Conservation (phyloP, 441 rosid genomes). For the Melianthus villosus region DNA sequence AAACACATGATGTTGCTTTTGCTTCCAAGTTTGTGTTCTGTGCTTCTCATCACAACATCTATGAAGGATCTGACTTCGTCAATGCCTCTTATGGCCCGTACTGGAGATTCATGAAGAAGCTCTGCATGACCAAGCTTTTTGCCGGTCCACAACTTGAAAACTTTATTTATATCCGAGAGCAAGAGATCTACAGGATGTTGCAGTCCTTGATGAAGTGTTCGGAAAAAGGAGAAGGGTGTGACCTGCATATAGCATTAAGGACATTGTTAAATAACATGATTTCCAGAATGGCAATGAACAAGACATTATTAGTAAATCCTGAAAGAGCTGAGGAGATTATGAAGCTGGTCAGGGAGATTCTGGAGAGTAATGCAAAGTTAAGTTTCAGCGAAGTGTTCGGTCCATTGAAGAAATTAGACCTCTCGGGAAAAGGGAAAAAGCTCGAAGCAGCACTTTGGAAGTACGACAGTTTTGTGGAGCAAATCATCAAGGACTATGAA, state of each 20-base stretch:
- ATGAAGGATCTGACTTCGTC: slow-evolving; percentile 33
- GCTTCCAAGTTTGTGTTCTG: slow-evolving; percentile 36
- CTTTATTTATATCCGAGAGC: slow-evolving; percentile 26
- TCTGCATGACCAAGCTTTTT: slow-evolving; percentile 48
- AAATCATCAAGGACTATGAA: slow-evolving; percentile 32
- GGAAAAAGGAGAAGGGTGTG: slow-evolving; percentile 19
- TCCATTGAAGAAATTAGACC: slow-evolving; percentile 45
- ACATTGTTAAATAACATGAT: slow-evolving; percentile 27
- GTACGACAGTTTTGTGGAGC: slow-evolving; percentile 28
- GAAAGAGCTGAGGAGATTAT: slow-evolving; percentile 26
- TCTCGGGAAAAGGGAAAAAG: slow-evolving; percentile 41
- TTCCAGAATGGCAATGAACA: slow-evolving; percentile 53
- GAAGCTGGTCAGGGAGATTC: slow-evolving; percentile 21
- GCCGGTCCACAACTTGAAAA: slow-evolving; percentile 40
- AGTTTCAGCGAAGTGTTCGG: slow-evolving; percentile 51
- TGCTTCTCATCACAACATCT: slow-evolving; percentile 33
- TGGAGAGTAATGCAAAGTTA: slow-evolving; percentile 37
- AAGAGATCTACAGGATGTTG: slow-evolving; percentile 32
- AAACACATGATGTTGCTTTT: slow-evolving; percentile 33
- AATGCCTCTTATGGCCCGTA: slow-evolving; percentile 39
- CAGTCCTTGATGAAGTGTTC: slow-evolving; percentile 20
- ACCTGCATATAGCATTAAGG: slow-evolving; percentile 18
- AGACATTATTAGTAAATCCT: slow-evolving; percentile 23
- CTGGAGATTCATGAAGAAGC: slow-evolving; percentile 51
- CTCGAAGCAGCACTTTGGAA: slow-evolving; percentile 23